Evolutionary conservation across 129 eudicot species (phyloP), one percentile per base, ranked within the genome.

Genomic region (Flaveria brownii): DNA sequence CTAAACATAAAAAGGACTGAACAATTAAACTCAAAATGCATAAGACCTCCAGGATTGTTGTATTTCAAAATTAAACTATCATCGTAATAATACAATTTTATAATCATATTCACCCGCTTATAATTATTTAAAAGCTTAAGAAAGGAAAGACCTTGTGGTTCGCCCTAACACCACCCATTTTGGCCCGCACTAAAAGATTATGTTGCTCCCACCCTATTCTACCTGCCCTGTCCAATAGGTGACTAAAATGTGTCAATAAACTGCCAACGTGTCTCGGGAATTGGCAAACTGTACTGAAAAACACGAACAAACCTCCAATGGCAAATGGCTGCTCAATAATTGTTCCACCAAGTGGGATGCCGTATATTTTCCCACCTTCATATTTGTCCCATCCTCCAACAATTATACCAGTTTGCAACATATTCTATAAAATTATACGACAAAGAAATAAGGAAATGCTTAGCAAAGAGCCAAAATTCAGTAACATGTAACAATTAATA

Each of bases 351-450:
- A 95, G 92, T 23, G 99, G 97, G 30, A 95, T 80, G 20, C 99
- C 99, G 46, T 89, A 95, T 30, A 95, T 89, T 81, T 91, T 95
- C 8, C 99, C 99, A 2, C 99, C 99, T 81, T 95, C 92, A 69
- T 95, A 86, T 79, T 91, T 91, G 84, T 91, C 97, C 99, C 99
- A 95, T 61, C 99, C 99, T 36, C 99, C 99, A 76, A 95, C 93
- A 72, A 95, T 95, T 45, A 95, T 77, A 33, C 99, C 99, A 13
- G 99, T 88, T 88, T 95, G 97, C 72, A 95, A 73, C 97, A 89
- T 91, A 67, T 87, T 86, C 99, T 95, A 87, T 56, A 50, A 33
- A 15, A 22, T 47, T n/a, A 79, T 56, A 45, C 14, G 57, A 36
- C 23, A 49, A 77, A 43, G 16, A 26, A 43, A 28, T 51, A 52